These are phyloP conservation scores for Penicillium sp. DNA, from an alignment of 2,329 filamentous ascomycete genomes.

Conservation along the genomic window DNA sequence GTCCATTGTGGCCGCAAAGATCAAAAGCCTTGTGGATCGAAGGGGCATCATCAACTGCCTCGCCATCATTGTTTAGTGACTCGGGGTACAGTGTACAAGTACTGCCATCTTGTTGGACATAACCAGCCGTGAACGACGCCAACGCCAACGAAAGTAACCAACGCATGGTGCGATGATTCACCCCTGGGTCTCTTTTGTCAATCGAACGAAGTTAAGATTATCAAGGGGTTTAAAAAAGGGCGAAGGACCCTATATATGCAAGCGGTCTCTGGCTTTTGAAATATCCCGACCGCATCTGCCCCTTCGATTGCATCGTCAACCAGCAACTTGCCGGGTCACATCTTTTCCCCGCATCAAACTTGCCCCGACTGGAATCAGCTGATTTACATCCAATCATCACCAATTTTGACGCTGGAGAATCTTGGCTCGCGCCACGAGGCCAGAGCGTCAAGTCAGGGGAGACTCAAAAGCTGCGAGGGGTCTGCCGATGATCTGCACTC, in stretches of 20 bases:
- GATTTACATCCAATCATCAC: slow-evolving; percentile 3
- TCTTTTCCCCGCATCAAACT: slow-evolving; percentile 5
- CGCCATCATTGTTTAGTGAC: slow-evolving; percentile 18
- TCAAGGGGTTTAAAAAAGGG: background rate
- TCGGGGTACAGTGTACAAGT: slow-evolving; percentile 24
- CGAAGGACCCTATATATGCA: background rate
- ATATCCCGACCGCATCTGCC: background rate
- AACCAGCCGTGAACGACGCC: slow-evolving; percentile 7
- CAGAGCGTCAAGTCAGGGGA: background rate
- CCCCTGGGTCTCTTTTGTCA: background rate
- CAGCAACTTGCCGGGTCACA: background rate
- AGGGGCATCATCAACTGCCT: slow-evolving; percentile 20
- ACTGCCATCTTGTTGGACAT: slow-evolving; percentile 17
- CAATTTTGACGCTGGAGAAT: background rate
- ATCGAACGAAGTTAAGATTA: background rate
- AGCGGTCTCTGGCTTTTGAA: background rate
- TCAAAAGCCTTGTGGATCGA: slow-evolving; percentile 29
- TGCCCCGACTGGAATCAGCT: background rate
- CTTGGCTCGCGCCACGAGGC: slow-evolving; percentile 2
- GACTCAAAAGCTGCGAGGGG: background rate
- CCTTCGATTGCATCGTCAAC: slow-evolving; percentile 2
- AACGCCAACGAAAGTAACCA: slow-evolving; percentile 4
- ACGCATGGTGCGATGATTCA: slow-evolving; percentile 1
- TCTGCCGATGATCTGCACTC: background rate
- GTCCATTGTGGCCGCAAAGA: slow-evolving; percentile 27